Evolutionary conservation across 257 asterid genomes (phyloP).

Genomic region (Lycium ferocissimum): DNA sequence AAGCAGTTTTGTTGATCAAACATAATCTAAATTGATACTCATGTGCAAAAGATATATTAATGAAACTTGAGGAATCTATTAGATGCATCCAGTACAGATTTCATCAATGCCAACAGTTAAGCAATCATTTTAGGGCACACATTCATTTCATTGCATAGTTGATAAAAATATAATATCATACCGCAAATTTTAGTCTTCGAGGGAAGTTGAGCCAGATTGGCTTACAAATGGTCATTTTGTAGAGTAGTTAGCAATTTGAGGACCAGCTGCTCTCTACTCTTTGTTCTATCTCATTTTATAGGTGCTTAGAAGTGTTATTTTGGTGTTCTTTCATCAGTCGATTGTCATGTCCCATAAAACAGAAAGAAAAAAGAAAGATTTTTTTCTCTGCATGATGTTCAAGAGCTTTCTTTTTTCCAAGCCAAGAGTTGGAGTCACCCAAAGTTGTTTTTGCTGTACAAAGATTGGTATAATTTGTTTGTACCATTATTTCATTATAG

Average conservation of each 20-base stretch:
- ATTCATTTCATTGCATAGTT: background rate
- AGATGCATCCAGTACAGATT: conserved; percentile 19
- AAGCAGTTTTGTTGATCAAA: background rate
- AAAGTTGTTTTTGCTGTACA: background rate
- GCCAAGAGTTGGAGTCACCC: no score
- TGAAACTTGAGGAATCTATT: background rate
- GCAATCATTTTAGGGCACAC: background rate
- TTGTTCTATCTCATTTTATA: no score
- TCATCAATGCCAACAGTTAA: background rate
- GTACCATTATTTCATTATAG: background rate
- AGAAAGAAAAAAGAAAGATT: no score
- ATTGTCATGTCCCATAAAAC: no score
- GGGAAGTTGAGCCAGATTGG: conserved; percentile 74
- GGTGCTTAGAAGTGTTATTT: no score
- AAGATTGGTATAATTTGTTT: no score
- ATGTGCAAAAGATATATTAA: background rate
- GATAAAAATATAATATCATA: conserved; percentile 37
- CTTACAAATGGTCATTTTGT: no score
- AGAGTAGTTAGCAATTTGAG: no score
- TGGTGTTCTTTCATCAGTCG: no score
- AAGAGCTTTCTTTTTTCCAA: no score
- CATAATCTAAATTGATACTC: background rate
- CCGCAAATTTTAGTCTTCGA: conserved; percentile 86
- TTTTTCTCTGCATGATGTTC: no score
- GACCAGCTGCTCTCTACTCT: no score